Conservation (phyloP, 345 rosid species). For the Eucalyptus polybractea region DNA sequence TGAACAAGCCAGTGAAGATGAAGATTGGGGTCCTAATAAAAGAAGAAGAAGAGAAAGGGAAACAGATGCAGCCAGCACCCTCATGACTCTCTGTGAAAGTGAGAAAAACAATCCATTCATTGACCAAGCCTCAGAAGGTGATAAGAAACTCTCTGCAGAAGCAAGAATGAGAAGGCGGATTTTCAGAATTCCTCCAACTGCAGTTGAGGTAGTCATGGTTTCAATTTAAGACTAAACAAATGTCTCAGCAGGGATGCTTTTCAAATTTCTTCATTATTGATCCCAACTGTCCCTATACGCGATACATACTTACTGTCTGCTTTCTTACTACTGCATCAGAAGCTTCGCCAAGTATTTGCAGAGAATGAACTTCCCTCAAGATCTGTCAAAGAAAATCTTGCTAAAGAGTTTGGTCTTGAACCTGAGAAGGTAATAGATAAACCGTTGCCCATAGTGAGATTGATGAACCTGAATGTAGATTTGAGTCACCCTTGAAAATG, state of each 20-base stretch:
- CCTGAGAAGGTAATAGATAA: slow-evolving; percentile 55
- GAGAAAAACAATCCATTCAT: slow-evolving; percentile 23
- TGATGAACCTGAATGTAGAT: not conserved
- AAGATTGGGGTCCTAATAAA: slow-evolving; percentile 96
- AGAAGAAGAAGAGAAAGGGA: slow-evolving; percentile 68
- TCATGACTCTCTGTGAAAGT: slow-evolving; percentile 53
- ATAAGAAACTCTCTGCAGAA: slow-evolving; percentile 19
- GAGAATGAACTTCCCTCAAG: slow-evolving; percentile 94
- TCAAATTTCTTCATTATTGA: not conserved
- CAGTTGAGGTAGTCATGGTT: slow-evolving; percentile 60
- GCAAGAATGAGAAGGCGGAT: slow-evolving; percentile 36
- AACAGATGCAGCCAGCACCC: slow-evolving; percentile 63
- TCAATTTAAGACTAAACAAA: not conserved
- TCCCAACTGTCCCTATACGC: not conserved
- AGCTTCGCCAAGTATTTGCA: slow-evolving; percentile 80
- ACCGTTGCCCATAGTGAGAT: not conserved
- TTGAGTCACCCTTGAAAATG: not conserved
- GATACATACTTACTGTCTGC: not conserved
- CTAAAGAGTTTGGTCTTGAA: slow-evolving; percentile 73
- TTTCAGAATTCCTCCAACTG: slow-evolving; percentile 57
- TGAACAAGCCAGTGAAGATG: slow-evolving; percentile 90
- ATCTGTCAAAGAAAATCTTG: slow-evolving; percentile 57
- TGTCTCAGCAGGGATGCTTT: not conserved
- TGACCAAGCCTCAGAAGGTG: slow-evolving; percentile 14
- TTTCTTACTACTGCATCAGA: slow-evolving; percentile 37